A percentile compares a stretch with the other conserved stretches of the same genome.
Conservation (phyloP, 805 yeast species). For the Aciculoconidium aculeatum region DNA sequence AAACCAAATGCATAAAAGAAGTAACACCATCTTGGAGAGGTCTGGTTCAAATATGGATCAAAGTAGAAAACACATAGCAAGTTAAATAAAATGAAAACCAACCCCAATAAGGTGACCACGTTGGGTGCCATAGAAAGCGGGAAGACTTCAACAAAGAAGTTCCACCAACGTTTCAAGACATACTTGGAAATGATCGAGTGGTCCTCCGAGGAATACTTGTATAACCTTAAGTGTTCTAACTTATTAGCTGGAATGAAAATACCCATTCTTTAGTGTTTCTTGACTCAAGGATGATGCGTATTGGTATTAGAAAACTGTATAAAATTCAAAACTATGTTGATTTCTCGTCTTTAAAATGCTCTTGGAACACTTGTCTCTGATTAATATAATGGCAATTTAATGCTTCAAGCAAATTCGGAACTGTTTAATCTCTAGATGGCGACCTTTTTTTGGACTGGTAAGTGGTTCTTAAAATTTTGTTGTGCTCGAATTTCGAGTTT, state of each 20-base stretch:
- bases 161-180: conserved; percentile 80
- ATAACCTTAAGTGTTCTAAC: conserved; percentile 48
- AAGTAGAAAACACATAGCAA: conserved; percentile 58
- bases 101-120: conserved; percentile 76
- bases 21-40: conserved; percentile 72
- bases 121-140: conserved; percentile 93
- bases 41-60: conserved; percentile 60
- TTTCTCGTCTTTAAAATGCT: too few relatives aligned
- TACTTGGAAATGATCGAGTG: conserved; percentile 71
- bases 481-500: too few relatives aligned
- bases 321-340: too few relatives aligned
- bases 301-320: too few relatives aligned
- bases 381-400: too few relatives aligned
- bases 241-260: conserved; percentile 52
- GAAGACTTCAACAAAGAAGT: conserved; percentile 61
- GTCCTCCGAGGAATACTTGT: conserved; percentile 73
- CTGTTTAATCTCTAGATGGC: too few relatives aligned
- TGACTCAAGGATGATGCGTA: too few relatives aligned
- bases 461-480: too few relatives aligned
- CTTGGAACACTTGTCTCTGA: too few relatives aligned
- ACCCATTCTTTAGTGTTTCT: conserved; percentile 60
- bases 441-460: too few relatives aligned
- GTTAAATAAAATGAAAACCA: conserved; percentile 63
- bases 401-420: too few relatives aligned
- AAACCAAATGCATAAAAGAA: conserved; percentile 73